phyloP scores from a whole-genome alignment of 1,284 basidiomycete genomes.

The Puccinia novopanici region DNA sequence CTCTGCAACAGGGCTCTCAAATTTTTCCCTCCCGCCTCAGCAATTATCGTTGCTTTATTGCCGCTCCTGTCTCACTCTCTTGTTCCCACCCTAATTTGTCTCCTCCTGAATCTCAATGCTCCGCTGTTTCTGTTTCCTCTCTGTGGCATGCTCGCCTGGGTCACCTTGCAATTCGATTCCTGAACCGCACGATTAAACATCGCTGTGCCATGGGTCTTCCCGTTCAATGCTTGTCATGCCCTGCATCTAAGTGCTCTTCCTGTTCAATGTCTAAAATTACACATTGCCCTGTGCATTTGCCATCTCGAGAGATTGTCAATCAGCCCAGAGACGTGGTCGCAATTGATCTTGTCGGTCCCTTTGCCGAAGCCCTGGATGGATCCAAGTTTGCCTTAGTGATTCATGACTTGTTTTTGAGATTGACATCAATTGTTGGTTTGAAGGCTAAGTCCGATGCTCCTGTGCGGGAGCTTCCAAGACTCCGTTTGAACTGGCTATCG shows the following conservation, averaged over 20 bases:
- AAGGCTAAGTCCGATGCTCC: background rate
- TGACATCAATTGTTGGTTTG: background rate
- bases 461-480: background rate
- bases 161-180: background rate
- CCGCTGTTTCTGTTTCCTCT: background rate
- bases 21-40: background rate
- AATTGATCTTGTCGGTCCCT: conserved; percentile 10
- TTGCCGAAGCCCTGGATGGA: background rate
- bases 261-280: background rate
- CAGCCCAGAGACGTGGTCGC: background rate
- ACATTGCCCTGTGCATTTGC: background rate
- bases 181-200: background rate
- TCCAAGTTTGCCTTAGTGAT: background rate
- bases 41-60: background rate
- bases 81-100: background rate
- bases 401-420: background rate
- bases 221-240: background rate
- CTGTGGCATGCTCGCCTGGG: background rate
- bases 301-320: background rate
- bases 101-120: background rate
- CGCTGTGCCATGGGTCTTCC: background rate
- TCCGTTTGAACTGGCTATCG: background rate
- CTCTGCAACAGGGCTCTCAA: background rate
- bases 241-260: background rate
- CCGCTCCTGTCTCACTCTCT: background rate